Percentiles rank a stretch among this genome's conserved stretches.
Conservation (phyloP, 345 rosid species). For the Bruguiera parviflora region DNA sequence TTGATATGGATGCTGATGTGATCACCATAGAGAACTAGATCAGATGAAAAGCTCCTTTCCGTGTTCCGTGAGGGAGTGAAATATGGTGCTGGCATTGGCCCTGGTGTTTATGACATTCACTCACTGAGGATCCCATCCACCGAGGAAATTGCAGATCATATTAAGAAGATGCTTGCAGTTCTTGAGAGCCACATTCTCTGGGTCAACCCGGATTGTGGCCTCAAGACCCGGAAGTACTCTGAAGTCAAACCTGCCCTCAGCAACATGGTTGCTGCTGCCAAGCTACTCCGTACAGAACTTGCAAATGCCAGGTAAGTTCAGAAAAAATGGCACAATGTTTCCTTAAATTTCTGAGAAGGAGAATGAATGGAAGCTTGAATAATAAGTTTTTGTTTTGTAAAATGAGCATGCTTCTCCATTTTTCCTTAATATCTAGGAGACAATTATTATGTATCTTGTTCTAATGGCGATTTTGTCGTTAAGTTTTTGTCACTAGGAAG, state of each 20-base stretch:
- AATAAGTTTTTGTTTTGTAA: background rate
- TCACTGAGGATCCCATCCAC: conserved; percentile 91
- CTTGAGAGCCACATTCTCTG: conserved; percentile 79
- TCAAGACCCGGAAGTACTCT: conserved; percentile 83
- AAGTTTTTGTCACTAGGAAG: no score
- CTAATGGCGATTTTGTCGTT: background rate
- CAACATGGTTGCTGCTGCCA: conserved; percentile 90
- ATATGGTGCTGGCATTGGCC: conserved; percentile 96
- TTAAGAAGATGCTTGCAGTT: conserved; percentile 91
- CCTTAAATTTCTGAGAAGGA: background rate
- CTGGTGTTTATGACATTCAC: conserved; percentile 94
- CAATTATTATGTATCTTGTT: background rate
- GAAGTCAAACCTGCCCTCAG: conserved; percentile 90
- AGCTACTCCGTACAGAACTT: conserved; percentile 79
- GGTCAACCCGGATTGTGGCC: conserved; percentile 98
- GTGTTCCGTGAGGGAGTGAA: conserved; percentile 98
- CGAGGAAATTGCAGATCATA: conserved; percentile 80
- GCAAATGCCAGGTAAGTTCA: conserved; percentile 32
- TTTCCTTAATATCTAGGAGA: background rate
- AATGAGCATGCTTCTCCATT: background rate
- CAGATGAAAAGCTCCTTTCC: conserved; percentile 92
- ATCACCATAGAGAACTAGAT: conserved; percentile 97
- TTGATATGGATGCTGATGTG: conserved; percentile 97
- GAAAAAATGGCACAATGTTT: background rate
- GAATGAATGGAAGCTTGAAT: background rate